Evolutionary conservation across 352 stramenopile genomes (phyloP), one percentile per base, ranked within the genome.

Genomic region (Pythium utonaiense): DNA sequence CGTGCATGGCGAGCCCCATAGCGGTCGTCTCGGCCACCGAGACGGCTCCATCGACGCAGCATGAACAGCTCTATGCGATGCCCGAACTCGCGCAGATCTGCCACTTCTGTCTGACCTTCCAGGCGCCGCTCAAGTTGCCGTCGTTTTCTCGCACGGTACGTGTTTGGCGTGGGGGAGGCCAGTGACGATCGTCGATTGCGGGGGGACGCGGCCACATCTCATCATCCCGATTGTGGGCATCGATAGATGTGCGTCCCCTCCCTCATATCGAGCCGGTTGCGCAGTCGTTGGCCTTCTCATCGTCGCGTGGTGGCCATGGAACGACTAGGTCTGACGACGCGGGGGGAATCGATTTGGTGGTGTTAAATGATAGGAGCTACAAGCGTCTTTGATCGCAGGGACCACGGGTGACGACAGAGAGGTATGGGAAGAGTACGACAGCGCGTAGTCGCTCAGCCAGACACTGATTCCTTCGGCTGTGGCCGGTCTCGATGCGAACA

Each of bases 81-180:
- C 66, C 78, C 17, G 80, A 88, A 58, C 65, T 94, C 49, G 82
- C 85, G 41, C 82, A 91, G 70, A 73, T 87, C 49, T 85, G 74
- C 57, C 74, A 87, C 58, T 94, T 94, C 78, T 91, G 82, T 55
- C 34, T 67, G 53, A 80, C 79, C 14, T 94, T 94, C 66, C 80
- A 79, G 54, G 54, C 62, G 69, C 80, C 81, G 28, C 64, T 94
- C 58, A 86, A 86, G 55, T 75, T 94, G 22, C 75, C 80, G 28
- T 57, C 47, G 56, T 89, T 94, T 64, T 82, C 80, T 42, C 78
- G 85, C 62, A 86, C 79, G 80, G 85, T 94, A 83, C 57, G 71
- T 62, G 40, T 50, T 54, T 31, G 19, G 13, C 17, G 16, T 16
- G 25, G 36, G 40, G 55, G 27, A 30, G 50, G 5, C 41, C 33